A percentile compares a stretch with the other conserved stretches of the same genome.
Conservation (phyloP, 257 asterid genomes). For the Capsicum chinense region DNA sequence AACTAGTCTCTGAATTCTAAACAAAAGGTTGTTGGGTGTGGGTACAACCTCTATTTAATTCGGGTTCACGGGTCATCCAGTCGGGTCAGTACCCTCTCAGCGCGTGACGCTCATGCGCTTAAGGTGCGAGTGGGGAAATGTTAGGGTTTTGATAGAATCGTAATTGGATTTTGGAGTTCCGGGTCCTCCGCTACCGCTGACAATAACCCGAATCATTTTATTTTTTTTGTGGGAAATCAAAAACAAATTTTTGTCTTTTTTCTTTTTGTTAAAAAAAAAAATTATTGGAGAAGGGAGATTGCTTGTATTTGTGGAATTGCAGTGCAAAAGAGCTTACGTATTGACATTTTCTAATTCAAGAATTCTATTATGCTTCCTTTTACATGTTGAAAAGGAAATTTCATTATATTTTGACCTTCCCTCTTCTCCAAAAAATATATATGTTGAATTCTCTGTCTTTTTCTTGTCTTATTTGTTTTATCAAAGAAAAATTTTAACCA, state of each 20-base stretch:
- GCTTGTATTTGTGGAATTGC: constrained; percentile 23
- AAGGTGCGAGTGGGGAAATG: background rate
- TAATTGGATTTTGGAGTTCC: constrained; percentile 46
- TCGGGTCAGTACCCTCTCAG: background rate
- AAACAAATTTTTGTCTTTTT: background rate
- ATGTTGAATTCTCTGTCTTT: background rate
- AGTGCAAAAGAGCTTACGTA: constrained; percentile 22
- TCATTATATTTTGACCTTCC: constrained; percentile 10
- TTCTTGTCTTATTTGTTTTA: background rate
- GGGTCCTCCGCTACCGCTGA: constrained; percentile 68
- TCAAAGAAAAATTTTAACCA: background rate
- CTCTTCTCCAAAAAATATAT: background rate
- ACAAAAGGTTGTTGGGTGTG: constrained; percentile 37
- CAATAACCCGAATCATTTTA: constrained; percentile 35
- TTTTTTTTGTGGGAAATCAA: background rate
- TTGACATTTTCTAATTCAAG: constrained; percentile 13
- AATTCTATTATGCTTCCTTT: constrained; percentile 11
- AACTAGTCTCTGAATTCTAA: constrained; percentile 33
- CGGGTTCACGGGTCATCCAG: background rate
- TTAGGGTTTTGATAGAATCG: constrained; percentile 32
- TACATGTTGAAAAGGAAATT: constrained; percentile 8
- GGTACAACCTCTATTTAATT: constrained; percentile 38
- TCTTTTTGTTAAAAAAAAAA: too few species aligned
- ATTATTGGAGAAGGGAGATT: constrained; percentile 24
- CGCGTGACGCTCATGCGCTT: constrained; percentile 13